Conservation (phyloP, 2,329 filamentous ascomycete genomes). For the Exserohilum turcica region DNA sequence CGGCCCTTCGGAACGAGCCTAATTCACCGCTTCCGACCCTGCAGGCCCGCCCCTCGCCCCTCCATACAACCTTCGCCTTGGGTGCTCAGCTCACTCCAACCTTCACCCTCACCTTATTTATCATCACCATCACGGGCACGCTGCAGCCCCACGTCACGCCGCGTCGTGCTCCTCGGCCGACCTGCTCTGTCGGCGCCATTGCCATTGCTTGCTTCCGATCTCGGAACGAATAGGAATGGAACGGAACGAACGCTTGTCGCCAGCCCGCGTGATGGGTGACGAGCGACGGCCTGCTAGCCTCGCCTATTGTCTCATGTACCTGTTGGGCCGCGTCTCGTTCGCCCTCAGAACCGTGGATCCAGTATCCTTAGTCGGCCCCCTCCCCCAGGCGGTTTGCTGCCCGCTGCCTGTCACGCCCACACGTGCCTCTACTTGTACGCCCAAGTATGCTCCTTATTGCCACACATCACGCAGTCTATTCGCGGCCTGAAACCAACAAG, state of each 20-base stretch:
- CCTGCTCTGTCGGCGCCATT: constrained; percentile 6
- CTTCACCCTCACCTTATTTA: too few relatives aligned
- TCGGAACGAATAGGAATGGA: constrained; percentile 21
- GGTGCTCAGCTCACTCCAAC: too few relatives aligned
- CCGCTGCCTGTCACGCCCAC: neutral
- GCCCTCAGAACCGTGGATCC: neutral
- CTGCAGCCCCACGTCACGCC: constrained; percentile 9
- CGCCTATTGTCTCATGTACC: neutral
- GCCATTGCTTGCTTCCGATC: constrained; percentile 18
- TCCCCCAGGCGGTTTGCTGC: too few relatives aligned
- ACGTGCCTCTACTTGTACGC: too few relatives aligned
- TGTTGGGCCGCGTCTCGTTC: neutral
- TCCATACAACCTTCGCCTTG: constrained; percentile 5
- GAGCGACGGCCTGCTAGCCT: constrained; percentile 1
- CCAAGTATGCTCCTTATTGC: neutral
- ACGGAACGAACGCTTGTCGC: constrained; percentile 5
- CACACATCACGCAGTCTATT: neutral
- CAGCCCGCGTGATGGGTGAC: constrained; percentile 12
- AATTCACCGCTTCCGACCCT: constrained; percentile 23
- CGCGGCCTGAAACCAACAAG: neutral
- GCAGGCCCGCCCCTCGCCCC: constrained; percentile 5
- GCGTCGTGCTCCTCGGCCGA: constrained; percentile 2
- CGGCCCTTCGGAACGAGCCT: constrained; percentile 22
- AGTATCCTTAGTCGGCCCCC: too few relatives aligned
- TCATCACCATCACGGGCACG: neutral